Evolutionary conservation across 768 basidiomycete genomes (phyloP), one percentile per base, ranked within the genome.

Genomic region (Chalciporus chontae): DNA sequence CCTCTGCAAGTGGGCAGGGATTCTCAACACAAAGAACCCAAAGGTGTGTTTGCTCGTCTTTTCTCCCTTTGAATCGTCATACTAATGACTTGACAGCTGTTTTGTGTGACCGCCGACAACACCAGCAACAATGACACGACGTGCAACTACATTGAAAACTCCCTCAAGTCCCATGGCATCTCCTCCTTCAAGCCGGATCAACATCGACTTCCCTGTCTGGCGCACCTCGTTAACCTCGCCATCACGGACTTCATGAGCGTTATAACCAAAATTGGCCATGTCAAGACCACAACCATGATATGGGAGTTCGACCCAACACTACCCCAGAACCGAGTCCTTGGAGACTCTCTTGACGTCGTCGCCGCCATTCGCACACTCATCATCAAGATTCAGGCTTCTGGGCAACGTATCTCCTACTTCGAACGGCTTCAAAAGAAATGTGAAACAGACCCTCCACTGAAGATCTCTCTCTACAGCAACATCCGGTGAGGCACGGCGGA

Each of bases 301-400:
- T 73, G 68, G 69, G 64, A 69, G 15, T 71, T 63, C 45, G 61
- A 73, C 32, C 69, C 69, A 0, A 29, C 19, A 0, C 32, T 54
- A 3, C 13, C 36, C 4, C 52, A 53, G 37, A 70, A 71, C 44
- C 46, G 49, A 11, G 58, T 71, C 6, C 53, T 63, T 24, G 56
- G 59, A 11, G 57, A 62, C 18, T 66, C 59, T 0, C 53, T 70
- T 0, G 62, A 71, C 52, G 65, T 68, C 5, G 59, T 72, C 32
- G 63, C 69, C 1, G 53, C 64, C 1, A 58, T 71, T 5, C 47
- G 55, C 1, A 71, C 64, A 0, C 24, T 48, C 69, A 2, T 60
- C 1, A 58, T 70, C 56, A 71, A 70, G 57, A 66, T 67, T 46
- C 46, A 63, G 53, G 15, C 18, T 0, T 65, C 56, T n/a, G 54